A percentile compares a stretch with the other conserved stretches of the same genome.
phyloP scores from a whole-genome alignment of 2,329 filamentous ascomycete genomes.

The Stenocarpella maydis region DNA sequence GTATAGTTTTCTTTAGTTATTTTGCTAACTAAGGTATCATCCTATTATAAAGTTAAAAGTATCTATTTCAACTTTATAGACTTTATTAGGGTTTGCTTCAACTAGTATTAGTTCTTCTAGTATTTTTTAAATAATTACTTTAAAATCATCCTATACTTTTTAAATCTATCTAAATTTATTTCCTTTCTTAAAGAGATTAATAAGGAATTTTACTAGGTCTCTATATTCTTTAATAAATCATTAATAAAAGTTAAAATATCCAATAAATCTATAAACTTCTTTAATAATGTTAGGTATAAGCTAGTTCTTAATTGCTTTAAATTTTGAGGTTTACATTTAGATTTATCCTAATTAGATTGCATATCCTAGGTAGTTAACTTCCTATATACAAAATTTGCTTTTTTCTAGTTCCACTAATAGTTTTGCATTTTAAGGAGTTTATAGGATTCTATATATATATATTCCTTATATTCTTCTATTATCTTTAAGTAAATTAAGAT shows the following conservation, averaged over 20 bases:
- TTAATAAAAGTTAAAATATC: too few relatives aligned
- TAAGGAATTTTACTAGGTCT: background rate
- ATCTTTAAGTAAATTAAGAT: too few relatives aligned
- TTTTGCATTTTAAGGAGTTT: background rate
- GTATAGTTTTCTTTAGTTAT: background rate
- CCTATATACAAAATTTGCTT: background rate
- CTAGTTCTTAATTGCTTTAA: too few relatives aligned
- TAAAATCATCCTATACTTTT: background rate
- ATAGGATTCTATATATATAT: constrained; percentile 6
- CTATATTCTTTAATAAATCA: constrained; percentile 20
- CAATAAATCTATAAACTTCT: too few relatives aligned
- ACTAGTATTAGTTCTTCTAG: background rate
- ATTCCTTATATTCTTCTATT: too few relatives aligned
- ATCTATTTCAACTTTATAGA: background rate
- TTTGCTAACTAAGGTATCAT: background rate
- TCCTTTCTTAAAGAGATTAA: background rate
- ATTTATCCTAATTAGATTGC: background rate
- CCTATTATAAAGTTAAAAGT: background rate
- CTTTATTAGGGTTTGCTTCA: background rate
- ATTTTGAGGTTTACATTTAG: background rate
- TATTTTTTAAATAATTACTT: background rate
- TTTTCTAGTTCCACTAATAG: background rate
- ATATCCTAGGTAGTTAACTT: constrained; percentile 7
- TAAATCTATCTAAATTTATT: background rate
- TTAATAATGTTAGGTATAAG: too few relatives aligned